Evolutionary conservation across 768 basidiomycete genomes (phyloP).

Genomic region (Coprinopsis marcescibilis): DNA sequence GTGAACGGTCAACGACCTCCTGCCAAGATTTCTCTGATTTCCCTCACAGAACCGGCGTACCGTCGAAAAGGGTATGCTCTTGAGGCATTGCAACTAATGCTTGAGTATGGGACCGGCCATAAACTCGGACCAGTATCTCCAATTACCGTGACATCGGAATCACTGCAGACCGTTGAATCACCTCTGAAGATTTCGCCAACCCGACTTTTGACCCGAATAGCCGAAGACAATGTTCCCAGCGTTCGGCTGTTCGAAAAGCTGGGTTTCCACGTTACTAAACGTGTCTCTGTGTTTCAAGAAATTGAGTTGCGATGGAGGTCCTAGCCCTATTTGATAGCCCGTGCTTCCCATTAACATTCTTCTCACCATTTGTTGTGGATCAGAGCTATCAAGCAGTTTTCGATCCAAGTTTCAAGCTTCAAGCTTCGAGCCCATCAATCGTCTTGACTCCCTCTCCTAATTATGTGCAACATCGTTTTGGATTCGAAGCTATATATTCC

Average conservation of each 20-base stretch:
- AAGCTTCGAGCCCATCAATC: too few species aligned
- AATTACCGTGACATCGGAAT: neutral
- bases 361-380: too few species aligned
- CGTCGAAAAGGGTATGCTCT: conserved; percentile 64
- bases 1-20: conserved; percentile 10
- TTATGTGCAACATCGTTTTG: too few species aligned
- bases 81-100: conserved; percentile 58
- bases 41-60: conserved; percentile 49
- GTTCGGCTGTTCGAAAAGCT: conserved; percentile 69
- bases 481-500: too few species aligned
- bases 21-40: neutral
- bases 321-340: too few species aligned
- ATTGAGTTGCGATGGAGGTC: conserved; percentile 64
- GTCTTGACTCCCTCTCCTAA: too few species aligned
- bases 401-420: too few species aligned
- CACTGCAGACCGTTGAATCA: neutral
- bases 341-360: too few species aligned
- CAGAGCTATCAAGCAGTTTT: too few species aligned
- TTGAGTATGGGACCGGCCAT: conserved; percentile 59
- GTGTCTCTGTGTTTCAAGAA: conserved; percentile 73
- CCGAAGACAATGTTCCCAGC: conserved; percentile 61
- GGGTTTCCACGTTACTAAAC: conserved; percentile 66
- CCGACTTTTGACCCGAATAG: conserved; percentile 67
- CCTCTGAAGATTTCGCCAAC: neutral
- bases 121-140: conserved; percentile 6